Evolutionary conservation across 2,329 filamentous ascomycete species (phyloP), one percentile per base, ranked within the genome.

Genomic region (Pyrenochaeta sp.): DNA sequence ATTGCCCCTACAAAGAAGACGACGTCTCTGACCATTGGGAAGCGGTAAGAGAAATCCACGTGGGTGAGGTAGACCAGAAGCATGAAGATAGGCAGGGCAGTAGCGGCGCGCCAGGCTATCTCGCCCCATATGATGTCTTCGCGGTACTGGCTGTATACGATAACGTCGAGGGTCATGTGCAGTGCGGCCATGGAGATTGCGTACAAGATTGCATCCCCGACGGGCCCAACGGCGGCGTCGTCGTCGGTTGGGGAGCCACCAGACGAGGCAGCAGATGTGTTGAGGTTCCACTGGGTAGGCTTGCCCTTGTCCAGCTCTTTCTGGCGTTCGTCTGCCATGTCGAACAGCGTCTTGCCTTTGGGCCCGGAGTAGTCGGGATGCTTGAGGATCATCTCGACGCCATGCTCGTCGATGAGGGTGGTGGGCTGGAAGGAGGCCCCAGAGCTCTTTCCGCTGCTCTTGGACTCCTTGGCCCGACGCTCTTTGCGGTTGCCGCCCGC

Each of bases 91-190:
- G 77, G 77, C 22, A 74, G 45, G 2, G 74, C 68, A 3, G 65
- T 77, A 1, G 72, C 61, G 1, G 83, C 77, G 32, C 87, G 78
- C 35, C 63, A 61, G 9, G 77, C 55, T 3, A 90, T 78, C 17
- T 75, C 69, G 1, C 62, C 43, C 84, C 85, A 90, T 3, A 79
- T 65, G 2, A 91, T 77, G 2, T 83, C 78, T 50, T 84, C 77
- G n/a, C 84, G 82, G 61, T 90, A 94, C 70, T 94, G 89, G 57
- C 86, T 81, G 67, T 90, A 87, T 15, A 91, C 88, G 8, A 94
- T 76, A 24, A 91, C 84, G 63, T 93, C 89, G 38, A 94, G 79
- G 0, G 87, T 90, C 56, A 91, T 85, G 65, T 93, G 88, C 36
- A 92, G 72, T 77, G 86, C 88, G 9, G 82, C 77, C 58, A 94